Conservation (phyloP, 805 yeast species). For the Blastobotrys robertii region DNA sequence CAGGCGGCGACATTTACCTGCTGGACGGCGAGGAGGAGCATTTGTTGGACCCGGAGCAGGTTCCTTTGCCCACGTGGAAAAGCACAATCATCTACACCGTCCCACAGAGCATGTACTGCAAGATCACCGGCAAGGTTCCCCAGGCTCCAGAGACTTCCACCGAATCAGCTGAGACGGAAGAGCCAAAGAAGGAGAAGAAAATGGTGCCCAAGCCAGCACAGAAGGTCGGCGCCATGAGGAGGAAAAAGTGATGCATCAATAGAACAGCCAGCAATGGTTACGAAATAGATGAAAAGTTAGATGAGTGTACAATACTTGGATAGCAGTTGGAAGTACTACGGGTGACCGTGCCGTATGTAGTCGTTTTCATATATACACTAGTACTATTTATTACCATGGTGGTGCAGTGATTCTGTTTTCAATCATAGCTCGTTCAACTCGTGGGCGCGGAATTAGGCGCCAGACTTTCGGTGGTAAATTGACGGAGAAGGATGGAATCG, state of each 20-base stretch:
- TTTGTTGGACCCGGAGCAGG: slow-evolving; percentile 21
- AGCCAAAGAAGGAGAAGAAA: slow-evolving; percentile 7
- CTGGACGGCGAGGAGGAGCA: slow-evolving; percentile 24
- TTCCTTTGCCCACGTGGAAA: slow-evolving; percentile 25
- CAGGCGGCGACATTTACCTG: slow-evolving; percentile 26
- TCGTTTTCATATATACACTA: too few relatives aligned
- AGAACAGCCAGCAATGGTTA: neutral
- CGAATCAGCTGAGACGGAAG: slow-evolving; percentile 5
- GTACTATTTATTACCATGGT: too few relatives aligned
- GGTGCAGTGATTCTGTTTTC: too few relatives aligned
- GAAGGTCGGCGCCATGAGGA: slow-evolving; percentile 13
- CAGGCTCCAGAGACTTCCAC: slow-evolving; percentile 2
- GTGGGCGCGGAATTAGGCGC: too few relatives aligned
- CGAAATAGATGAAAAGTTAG: neutral
- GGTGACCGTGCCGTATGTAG: slow-evolving; percentile 7
- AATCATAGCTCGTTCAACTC: too few relatives aligned
- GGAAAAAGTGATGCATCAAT: slow-evolving; percentile 5
- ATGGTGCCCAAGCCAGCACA: slow-evolving; percentile 13
- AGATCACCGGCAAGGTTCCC: slow-evolving; percentile 12
- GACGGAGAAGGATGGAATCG: too few relatives aligned
- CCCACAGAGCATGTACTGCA: slow-evolving; percentile 16
- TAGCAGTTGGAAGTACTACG: slow-evolving; percentile 14
- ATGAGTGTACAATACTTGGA: neutral
- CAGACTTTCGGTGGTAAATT: too few relatives aligned
- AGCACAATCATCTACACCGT: slow-evolving; percentile 25